Conservation (phyloP, 208 protist species). For the Porcisia deanei region DNA sequence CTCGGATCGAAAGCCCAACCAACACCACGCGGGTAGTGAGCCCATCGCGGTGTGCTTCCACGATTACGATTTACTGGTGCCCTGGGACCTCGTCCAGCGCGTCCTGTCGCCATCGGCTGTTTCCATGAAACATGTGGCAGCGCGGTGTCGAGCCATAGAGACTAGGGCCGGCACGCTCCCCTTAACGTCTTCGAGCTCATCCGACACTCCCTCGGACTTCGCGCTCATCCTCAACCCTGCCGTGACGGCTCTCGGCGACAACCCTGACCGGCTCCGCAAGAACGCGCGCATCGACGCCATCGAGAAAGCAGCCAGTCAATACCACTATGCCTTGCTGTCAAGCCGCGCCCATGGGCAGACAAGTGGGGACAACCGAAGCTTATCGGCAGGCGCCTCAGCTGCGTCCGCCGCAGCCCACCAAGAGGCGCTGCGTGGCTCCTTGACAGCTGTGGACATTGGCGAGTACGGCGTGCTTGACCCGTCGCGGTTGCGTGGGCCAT, state of each 20-base stretch:
- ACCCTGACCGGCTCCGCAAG: conserved; percentile 53
- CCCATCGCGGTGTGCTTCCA: conserved; percentile 36
- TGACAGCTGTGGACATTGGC: conserved; percentile 19
- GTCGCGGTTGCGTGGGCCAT: conserved; percentile 14
- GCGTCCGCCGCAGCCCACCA: conserved; percentile 28
- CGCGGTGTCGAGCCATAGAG: conserved; percentile 1
- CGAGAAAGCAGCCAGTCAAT: conserved; percentile 42
- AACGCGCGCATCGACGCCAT: conserved; percentile 73
- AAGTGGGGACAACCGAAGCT: neutral
- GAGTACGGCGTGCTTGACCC: conserved; percentile 40
- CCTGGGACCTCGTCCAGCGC: conserved; percentile 19
- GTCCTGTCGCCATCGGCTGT: neutral
- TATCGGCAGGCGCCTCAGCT: conserved; percentile 1
- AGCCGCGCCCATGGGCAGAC: conserved; percentile 11
- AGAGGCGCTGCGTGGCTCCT: conserved; percentile 19
- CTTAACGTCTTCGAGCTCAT: neutral
- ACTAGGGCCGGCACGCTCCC: neutral
- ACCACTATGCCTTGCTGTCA: conserved; percentile 53
- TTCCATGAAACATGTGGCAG: conserved; percentile 5
- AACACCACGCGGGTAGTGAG: neutral
- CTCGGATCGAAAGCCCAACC: neutral
- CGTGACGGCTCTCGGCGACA: conserved; percentile 32
- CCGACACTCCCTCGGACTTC: conserved; percentile 6
- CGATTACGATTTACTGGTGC: conserved; percentile 43
- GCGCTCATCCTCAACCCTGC: conserved; percentile 65